Base-by-base conservation (phyloP, 306 rosid species). In the Cyamopsis tetragonoloba region DNA sequence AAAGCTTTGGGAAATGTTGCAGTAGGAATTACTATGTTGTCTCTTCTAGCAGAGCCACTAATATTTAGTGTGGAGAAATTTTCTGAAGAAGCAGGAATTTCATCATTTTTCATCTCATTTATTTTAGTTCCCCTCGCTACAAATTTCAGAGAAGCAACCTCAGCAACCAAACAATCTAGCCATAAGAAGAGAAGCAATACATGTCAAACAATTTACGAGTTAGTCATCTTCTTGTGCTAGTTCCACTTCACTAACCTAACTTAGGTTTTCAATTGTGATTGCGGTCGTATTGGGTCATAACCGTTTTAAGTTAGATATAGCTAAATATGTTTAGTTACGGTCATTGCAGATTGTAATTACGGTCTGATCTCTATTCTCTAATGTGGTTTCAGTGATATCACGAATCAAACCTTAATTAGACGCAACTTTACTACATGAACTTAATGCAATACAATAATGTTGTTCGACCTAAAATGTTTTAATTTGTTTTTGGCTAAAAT, bases 1-100 rank as follows among this genome's bases (percentile, higher is more conserved):
- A 31, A 19, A 2, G 72, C 78, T 15, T 13, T 54, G 24, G 9
- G n/a, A 14, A 4, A 50, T 20, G 55, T 73, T 71, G 58, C 54
- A 28, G 22, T 73, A 0, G 78, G 78, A 43, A 53, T 54, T 22
- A 37, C 41, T 19, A 39, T 73, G 6, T n/a, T 64, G 48, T 74
- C 83, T 18, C 19, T 74, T 57, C 72, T 82, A 20, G 86, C 86
- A 17, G 83, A 82, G 62, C 86, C 86, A 42, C 64, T 82, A 0
- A 71, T 82, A 22, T 49, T 38, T 1, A 75, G 71, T 20, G 86
- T 82, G 6, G 68, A 79, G 44, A 51, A 20, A 2, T 71, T 79
- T 66, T 75, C 83, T 22, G 23, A 34, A 14, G 34, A 49, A 24
- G 77, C 58, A 11, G 66, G 77, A 8, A 71, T 82, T 2, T 69